Conservation (phyloP, 208 protist genomes). For the Wallacemonas sp. region DNA sequence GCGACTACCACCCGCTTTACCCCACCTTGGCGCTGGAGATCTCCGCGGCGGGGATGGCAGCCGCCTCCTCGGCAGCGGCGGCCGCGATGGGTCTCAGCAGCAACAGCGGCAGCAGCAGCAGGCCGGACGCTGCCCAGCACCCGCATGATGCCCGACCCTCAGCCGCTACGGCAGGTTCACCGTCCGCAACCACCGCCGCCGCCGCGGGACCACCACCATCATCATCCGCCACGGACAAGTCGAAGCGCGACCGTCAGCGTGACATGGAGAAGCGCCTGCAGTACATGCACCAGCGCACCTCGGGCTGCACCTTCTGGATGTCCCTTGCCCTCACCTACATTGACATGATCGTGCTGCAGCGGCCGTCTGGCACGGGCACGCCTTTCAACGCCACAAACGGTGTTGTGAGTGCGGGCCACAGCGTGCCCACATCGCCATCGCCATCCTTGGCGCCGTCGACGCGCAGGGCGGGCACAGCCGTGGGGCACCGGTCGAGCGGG, state of each 20-base stretch:
- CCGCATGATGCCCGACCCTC: too few relatives aligned
- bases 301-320: constrained; percentile 64
- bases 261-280: constrained; percentile 10
- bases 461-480: too few relatives aligned
- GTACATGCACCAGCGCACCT: constrained; percentile 17
- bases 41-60: constrained; percentile 33
- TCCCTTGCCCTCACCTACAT: constrained; percentile 50
- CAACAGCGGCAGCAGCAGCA: not conserved
- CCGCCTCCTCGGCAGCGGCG: constrained; percentile 6
- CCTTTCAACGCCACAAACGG: too few relatives aligned
- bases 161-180: too few relatives aligned
- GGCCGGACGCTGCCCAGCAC: too few relatives aligned
- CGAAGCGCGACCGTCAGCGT: not conserved
- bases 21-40: constrained; percentile 58
- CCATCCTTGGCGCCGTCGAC: not conserved
- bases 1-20: constrained; percentile 51
- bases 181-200: too few relatives aligned
- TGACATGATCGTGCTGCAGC: constrained; percentile 22
- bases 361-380: not conserved
- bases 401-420: too few relatives aligned
- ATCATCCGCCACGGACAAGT: not conserved
- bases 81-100: not conserved
- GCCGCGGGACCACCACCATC: too few relatives aligned
- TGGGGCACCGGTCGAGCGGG: too few relatives aligned
- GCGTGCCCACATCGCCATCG: too few relatives aligned